Base-by-base conservation (phyloP, 1,139 yeast species). In the Chernovozyma sophiae-reginae region DNA sequence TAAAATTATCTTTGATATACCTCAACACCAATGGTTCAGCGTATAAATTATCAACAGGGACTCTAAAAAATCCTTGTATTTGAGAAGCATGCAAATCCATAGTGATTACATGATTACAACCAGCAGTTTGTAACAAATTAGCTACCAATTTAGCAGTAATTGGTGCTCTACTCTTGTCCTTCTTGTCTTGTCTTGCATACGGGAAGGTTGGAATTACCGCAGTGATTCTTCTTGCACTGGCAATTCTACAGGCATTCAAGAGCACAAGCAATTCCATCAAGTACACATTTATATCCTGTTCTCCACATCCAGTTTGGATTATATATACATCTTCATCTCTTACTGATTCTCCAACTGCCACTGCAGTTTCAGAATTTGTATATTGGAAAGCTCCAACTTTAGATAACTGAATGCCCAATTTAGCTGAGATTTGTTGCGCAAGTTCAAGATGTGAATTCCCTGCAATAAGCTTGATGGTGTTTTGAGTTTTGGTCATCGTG, bases 61-160 rank as follows among this genome's bases (percentile, higher is more conserved):
- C 90, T 48, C 86, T 86, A 55, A 92, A 92, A 58, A 92, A 92
- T 11, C 98, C 98, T 65, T 92, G 98, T 53, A 92, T 92, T 62
- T 92, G 98, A 13, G 96, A 83, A 8, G 97, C 98, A 55, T 92
- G 98, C 52, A 92, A 70, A 58, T 92, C 98, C 96, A 92, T 87
- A 31, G 97, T 92, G 50, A 92, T 92, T 25, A 92, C 96, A 62
- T 92, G 98, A 60, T 89, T 81, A 60, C 97, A 90, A 7, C 98
- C 98, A 13, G 97, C 96, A 3, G 96, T 86, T 39, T 92, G 87
- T 43, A 92, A 70, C 85, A 92, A 79, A 55, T 90, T 92, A 30
- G 98, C 97, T 81, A 90, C 86, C 43, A 90, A 74, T 61, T 92
- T 90, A 41, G 98, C 97, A 8, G 97, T 90, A 51, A 92, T 92